These are phyloP conservation scores for Pogostemon cablin DNA, from an alignment of 257 asterid species.

Conservation along the genomic window DNA sequence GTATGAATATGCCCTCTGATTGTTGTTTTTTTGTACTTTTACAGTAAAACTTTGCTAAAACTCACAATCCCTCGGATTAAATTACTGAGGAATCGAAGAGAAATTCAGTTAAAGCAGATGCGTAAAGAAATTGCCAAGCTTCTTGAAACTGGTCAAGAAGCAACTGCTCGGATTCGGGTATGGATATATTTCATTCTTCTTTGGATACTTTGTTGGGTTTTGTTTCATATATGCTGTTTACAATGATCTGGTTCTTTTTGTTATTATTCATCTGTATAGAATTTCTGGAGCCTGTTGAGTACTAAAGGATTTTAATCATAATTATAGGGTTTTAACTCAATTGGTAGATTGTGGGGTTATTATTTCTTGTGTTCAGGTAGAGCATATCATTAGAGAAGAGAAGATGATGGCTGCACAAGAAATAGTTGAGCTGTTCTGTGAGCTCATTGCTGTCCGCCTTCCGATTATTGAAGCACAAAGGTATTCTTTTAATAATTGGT, in stretches of 20 bases:
- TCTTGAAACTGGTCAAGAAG: constrained; percentile 99
- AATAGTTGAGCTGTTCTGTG: constrained; percentile 83
- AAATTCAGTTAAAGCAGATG: constrained; percentile 91
- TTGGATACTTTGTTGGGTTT: not conserved
- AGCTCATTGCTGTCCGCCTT: constrained; percentile 79
- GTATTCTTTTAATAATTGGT: constrained; percentile 34
- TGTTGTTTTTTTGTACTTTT: constrained; percentile 6
- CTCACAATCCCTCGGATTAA: constrained; percentile 88
- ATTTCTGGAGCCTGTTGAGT: constrained; percentile 18
- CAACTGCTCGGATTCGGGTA: constrained; percentile 96
- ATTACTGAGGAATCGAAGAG: constrained; percentile 91
- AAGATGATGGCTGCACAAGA: constrained; percentile 98
- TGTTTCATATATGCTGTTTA: not conserved
- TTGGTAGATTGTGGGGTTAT: not conserved
- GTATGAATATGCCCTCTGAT: constrained; percentile 32
- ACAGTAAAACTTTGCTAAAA: constrained; percentile 86
- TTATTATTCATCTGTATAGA: constrained; percentile 3
- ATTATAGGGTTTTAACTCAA: not conserved
- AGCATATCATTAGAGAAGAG: constrained; percentile 93
- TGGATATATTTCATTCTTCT: not conserved
- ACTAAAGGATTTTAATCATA: constrained; percentile 5
- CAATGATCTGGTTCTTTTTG: constrained; percentile 9
- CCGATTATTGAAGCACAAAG: constrained; percentile 84
- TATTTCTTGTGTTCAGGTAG: constrained; percentile 54
- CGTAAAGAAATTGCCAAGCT: constrained; percentile 89